These are phyloP conservation scores for Talaromyces ruber DNA, from an alignment of 495 filamentous ascomycete species.

Conservation along the genomic window DNA sequence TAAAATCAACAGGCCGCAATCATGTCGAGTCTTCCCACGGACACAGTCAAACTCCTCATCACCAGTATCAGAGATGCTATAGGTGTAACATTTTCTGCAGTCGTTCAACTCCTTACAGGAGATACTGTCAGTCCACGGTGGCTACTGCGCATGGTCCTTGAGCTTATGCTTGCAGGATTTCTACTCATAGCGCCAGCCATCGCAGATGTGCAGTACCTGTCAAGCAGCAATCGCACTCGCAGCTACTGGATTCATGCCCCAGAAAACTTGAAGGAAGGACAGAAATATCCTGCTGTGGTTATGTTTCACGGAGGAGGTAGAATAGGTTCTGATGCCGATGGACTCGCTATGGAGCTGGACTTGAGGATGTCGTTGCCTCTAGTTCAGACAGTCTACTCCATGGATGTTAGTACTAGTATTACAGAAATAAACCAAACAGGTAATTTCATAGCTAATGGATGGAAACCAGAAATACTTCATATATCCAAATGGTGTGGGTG, in stretches of 20 bases:
- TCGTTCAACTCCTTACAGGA: background rate
- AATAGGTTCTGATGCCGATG: constrained; percentile 3
- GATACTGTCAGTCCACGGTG: background rate
- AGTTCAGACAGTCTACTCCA: background rate
- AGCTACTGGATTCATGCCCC: constrained; percentile 6
- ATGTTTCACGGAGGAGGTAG: background rate
- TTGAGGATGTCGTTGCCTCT: constrained; percentile 1
- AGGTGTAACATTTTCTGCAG: background rate
- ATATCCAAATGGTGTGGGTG: constrained; percentile 3
- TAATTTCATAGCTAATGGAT: background rate
- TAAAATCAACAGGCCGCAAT: background rate
- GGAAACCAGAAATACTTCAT: constrained; percentile 4
- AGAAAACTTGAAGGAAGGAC: background rate
- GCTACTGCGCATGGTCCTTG: background rate
- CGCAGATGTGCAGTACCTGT: background rate
- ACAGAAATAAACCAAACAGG: too few species aligned
- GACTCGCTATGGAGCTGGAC: constrained; percentile 4
- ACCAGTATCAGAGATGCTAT: background rate
- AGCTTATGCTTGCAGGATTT: background rate
- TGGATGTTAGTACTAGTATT: background rate
- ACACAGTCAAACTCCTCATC: background rate
- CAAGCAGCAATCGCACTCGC: constrained; percentile 5
- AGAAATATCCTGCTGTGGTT: background rate
- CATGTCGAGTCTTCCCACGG: background rate
- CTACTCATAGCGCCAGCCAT: constrained; percentile 2